Base-by-base conservation (phyloP, 768 basidiomycete genomes). In the Phaffia australis region DNA sequence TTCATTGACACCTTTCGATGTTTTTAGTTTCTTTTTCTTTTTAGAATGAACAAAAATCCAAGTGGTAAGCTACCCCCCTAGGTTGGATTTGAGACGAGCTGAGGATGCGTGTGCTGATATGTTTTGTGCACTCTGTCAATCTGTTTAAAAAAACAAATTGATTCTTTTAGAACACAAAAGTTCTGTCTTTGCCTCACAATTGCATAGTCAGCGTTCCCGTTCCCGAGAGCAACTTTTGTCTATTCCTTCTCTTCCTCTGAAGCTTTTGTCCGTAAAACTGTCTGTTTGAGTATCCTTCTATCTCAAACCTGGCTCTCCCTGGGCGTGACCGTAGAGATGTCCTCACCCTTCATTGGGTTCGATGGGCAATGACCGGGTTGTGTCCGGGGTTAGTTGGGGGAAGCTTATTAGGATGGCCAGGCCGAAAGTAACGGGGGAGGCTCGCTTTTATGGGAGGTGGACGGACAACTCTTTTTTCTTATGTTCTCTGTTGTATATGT, bases 181-280 rank as follows among this genome's bases (percentile, higher is more conserved):
- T 60, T 60, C 59, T 46, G 35, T 60, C 59, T 42, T 16, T 14
- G 3, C 27, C 51, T 47, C 32, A 48, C 59, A 60, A 27, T 60
- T 48, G 32, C 23, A 29, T 11, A 25, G 59, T 25, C 30, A 46
- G 59, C 59, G 59, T 60, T 60, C 59, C 59, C 59, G 59, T 60
- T 60, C 59, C 51, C 59, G 47, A 60, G 59, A 60, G 59, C 19
- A 47, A 3, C 15, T 29, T 3, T 49, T 46, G 48, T 49, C 51
- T 29, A 42, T 19, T 29, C 59, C 59, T 60, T 60, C 51, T 49
- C 42, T 49, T 60, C 51, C 51, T 8, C 59, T 60, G 47, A 49
- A 60, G 47, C 59, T 60, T 60, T 49, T n/a, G n/a, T n/a, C n/a
- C n/a, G n/a, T n/a, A n/a, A n/a, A n/a, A 49, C 59, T 49, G 59